These are phyloP conservation scores for Raffaelea arxii DNA, from an alignment of 2,329 filamentous ascomycete species.

Conservation along the genomic window DNA sequence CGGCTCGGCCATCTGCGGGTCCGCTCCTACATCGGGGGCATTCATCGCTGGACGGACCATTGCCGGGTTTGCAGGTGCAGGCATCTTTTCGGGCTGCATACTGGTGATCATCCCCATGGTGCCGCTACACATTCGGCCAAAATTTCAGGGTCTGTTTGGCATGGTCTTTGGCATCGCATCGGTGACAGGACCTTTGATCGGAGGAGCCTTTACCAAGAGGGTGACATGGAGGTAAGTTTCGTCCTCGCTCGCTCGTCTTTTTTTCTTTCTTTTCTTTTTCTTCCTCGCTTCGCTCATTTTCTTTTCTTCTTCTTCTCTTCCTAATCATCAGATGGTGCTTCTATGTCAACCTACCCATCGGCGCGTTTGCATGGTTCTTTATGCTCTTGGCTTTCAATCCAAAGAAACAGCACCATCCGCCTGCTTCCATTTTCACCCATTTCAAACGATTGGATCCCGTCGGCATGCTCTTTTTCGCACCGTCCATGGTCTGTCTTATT, in stretches of 20 bases:
- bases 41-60: conserved; percentile 30
- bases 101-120: conserved; percentile 22
- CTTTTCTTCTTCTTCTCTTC: neutral
- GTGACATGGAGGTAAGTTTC: conserved; percentile 25
- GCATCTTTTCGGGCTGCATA: conserved; percentile 27
- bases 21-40: conserved; percentile 25
- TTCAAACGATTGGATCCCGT: conserved; percentile 32
- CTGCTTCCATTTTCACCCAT: neutral
- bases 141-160: conserved; percentile 23
- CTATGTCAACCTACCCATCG: neutral
- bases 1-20: conserved; percentile 28
- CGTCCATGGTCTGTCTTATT: conserved; percentile 41
- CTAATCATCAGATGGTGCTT: neutral
- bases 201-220: conserved; percentile 24
- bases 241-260: conserved; percentile 18
- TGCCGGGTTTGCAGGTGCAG: conserved; percentile 25
- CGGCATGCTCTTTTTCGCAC: conserved; percentile 40
- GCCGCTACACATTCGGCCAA: conserved; percentile 21
- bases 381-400: neutral
- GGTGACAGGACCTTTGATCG: conserved; percentile 24
- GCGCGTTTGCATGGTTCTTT: neutral
- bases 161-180: conserved; percentile 25
- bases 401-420: neutral
- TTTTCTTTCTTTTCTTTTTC: neutral
- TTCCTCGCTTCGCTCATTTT: neutral